A percentile compares a stretch with the other conserved stretches of the same genome.
phyloP scores from a whole-genome alignment of 352 stramenopile genomes.

The Blastocystis sp. region DNA sequence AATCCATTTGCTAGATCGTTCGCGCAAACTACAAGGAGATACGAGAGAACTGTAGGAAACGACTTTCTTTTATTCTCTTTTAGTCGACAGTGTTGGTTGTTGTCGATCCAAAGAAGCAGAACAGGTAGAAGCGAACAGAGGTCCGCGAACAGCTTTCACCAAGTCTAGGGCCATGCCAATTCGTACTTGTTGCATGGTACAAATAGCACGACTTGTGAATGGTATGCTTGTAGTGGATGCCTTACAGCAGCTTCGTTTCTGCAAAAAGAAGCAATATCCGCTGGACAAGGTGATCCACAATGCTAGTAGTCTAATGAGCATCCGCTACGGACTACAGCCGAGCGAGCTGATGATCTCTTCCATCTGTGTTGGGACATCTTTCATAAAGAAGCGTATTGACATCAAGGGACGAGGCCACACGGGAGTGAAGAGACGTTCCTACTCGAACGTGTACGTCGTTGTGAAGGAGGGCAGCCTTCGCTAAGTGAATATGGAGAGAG shows the following conservation, averaged over 20 bases:
- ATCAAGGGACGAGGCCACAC: conserved; percentile 1
- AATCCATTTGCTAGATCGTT: not conserved
- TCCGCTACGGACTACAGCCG: conserved; percentile 7
- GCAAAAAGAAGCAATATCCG: conserved; percentile 47
- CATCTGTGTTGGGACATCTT: conserved; percentile 1
- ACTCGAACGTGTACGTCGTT: not conserved
- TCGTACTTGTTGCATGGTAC: not conserved
- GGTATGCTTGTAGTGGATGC: not conserved
- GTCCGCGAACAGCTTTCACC: not conserved
- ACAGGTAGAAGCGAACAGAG: not conserved
- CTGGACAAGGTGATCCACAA: conserved; percentile 49
- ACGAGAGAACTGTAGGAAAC: not conserved
- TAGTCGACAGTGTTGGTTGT: not conserved
- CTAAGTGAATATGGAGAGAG: conserved; percentile 30
- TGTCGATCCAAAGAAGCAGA: not conserved
- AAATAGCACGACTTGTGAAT: not conserved
- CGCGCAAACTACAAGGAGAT: not conserved
- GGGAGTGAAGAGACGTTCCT: not conserved
- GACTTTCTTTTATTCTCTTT: not conserved
- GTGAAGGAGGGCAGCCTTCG: conserved; percentile 5
- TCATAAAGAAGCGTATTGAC: conserved; percentile 25
- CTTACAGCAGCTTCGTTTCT: conserved; percentile 28
- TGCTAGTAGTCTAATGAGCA: conserved; percentile 2
- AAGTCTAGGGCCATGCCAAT: conserved; percentile 2
- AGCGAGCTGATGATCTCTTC: not conserved